Evolutionary conservation across 768 basidiomycete species (phyloP).

Genomic region (Rhodotorula graminis): DNA sequence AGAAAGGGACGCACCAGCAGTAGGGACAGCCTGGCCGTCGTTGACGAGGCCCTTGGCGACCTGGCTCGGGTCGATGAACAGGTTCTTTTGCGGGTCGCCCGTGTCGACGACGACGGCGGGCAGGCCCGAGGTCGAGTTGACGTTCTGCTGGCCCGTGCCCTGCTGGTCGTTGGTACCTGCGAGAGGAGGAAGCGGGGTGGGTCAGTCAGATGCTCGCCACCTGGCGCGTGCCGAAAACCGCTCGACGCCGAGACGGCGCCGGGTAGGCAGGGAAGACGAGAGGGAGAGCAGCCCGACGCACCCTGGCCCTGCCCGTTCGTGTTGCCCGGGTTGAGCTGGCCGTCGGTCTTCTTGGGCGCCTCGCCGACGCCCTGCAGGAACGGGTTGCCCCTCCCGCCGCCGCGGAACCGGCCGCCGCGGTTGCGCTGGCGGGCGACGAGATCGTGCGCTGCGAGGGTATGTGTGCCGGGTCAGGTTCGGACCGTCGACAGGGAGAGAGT

Average conservation of each 20-base stretch:
- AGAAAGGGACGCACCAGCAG: slow-evolving; percentile 40
- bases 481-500: no score
- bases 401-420: neutral
- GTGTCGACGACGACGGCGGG: slow-evolving; percentile 15
- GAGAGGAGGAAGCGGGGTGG: neutral
- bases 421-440: neutral
- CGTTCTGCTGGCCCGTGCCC: slow-evolving; percentile 34
- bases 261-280: no score
- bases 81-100: slow-evolving; percentile 50
- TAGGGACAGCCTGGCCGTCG: slow-evolving; percentile 53
- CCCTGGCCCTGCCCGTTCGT: neutral
- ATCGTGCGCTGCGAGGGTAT: neutral
- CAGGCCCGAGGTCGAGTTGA: slow-evolving; percentile 27
- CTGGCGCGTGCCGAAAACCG: no score
- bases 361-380: neutral
- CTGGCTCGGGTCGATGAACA: slow-evolving; percentile 54
- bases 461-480: neutral
- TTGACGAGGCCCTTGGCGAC: slow-evolving; percentile 56
- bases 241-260: no score
- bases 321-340: neutral
- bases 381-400: neutral
- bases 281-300: neutral
- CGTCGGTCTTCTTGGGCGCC: neutral
- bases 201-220: no score
- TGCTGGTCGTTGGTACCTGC: neutral